These are phyloP conservation scores for Penicillium aurantiogriseum DNA, from an alignment of 2,329 filamentous ascomycete species.

Conservation along the genomic window DNA sequence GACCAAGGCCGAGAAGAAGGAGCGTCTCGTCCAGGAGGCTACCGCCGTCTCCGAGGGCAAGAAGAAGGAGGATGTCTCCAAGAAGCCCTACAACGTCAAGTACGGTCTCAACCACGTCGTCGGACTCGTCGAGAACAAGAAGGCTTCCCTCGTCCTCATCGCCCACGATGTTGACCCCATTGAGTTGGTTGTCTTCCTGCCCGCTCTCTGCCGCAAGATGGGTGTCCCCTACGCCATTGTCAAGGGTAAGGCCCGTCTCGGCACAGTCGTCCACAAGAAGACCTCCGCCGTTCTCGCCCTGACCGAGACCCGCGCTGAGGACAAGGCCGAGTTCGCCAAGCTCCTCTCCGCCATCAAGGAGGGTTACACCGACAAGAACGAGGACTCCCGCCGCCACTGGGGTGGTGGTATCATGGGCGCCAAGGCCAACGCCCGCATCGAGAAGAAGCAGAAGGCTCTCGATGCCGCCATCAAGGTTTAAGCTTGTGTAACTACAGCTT, in stretches of 20 bases:
- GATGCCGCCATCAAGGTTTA: slow-evolving; percentile 99
- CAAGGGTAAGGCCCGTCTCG: slow-evolving; percentile 99
- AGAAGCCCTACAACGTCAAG: slow-evolving; percentile 99
- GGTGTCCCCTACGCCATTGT: slow-evolving; percentile 98
- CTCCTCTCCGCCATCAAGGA: slow-evolving; percentile 96
- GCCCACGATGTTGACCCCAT: slow-evolving; percentile 99
- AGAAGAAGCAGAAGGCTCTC: slow-evolving; percentile 92
- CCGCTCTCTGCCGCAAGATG: slow-evolving; percentile 99
- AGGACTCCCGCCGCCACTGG: slow-evolving; percentile 89
- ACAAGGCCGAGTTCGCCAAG: slow-evolving; percentile 98
- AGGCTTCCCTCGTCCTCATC: slow-evolving; percentile 96
- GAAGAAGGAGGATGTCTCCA: slow-evolving; percentile 99
- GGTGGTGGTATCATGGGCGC: slow-evolving; percentile 99
- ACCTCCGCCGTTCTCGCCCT: slow-evolving; percentile 93
- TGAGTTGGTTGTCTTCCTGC: slow-evolving; percentile 98
- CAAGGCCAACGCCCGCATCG: slow-evolving; percentile 76
- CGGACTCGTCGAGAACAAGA: slow-evolving; percentile 98
- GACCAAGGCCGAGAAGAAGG: slow-evolving; percentile 99
- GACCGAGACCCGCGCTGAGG: slow-evolving; percentile 95
- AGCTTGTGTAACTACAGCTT: slow-evolving; percentile 31
- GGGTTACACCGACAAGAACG: slow-evolving; percentile 93
- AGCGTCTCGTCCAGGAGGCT: slow-evolving; percentile 96
- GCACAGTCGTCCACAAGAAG: slow-evolving; percentile 99
- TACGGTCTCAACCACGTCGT: slow-evolving; percentile 99
- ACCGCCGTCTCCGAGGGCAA: slow-evolving; percentile 97